phyloP scores from a whole-genome alignment of 805 yeast genomes.

The Candida mattraensis region DNA sequence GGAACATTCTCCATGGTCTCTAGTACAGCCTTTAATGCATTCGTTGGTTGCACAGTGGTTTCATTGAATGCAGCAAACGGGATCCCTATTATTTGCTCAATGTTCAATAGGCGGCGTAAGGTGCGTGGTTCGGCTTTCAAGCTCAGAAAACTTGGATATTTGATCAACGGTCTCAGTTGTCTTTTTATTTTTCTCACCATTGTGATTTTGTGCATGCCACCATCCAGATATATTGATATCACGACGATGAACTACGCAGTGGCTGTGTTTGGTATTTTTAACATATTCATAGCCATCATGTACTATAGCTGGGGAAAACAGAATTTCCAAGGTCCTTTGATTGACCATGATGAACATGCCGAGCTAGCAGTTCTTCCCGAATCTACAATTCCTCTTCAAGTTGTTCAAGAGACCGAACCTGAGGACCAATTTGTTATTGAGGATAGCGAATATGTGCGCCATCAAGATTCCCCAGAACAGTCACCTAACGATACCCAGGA shows the following conservation, averaged over 20 bases:
- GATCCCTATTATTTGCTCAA: conserved; percentile 65
- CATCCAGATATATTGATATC: conserved; percentile 53
- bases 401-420: conserved; percentile 1
- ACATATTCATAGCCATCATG: conserved; percentile 47
- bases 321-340: conserved; percentile 63
- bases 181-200: conserved; percentile 60
- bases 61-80: conserved; percentile 74
- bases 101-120: conserved; percentile 58
- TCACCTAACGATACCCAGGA: conserved; percentile 9
- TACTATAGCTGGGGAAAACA: conserved; percentile 62
- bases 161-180: conserved; percentile 57
- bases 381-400: background rate
- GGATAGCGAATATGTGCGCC: conserved; percentile 15
- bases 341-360: conserved; percentile 33
- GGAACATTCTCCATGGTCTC: conserved; percentile 70
- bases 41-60: conserved; percentile 79
- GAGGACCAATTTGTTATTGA: conserved; percentile 18
- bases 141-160: conserved; percentile 61
- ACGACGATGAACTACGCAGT: conserved; percentile 63
- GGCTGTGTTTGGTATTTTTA: conserved; percentile 53
- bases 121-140: conserved; percentile 70
- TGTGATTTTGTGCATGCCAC: conserved; percentile 68
- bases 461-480: conserved; percentile 4
- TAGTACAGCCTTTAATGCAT: conserved; percentile 76
- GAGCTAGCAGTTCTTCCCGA: conserved; percentile 9